Evolutionary conservation across 108 stramenopile genomes (phyloP).

Genomic region (Licmophora abbreviata): DNA sequence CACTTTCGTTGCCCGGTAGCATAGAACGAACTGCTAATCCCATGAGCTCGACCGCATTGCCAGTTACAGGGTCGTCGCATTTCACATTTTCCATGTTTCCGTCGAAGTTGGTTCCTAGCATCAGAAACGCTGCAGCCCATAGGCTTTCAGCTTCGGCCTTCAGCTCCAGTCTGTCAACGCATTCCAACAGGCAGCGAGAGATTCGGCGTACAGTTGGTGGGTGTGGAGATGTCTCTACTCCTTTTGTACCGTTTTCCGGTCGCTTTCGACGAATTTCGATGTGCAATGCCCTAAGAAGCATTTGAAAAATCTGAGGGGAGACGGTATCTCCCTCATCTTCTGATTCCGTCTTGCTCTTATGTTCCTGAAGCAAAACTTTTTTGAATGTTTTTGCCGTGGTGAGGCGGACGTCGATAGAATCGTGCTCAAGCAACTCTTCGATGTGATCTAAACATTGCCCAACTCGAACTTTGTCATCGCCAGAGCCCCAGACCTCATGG

Average conservation of each 20-base stretch:
- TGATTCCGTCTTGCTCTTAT: too few species aligned
- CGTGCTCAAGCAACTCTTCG: conserved; percentile 8
- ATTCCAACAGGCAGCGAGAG: conserved; percentile 44
- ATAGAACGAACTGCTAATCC: conserved; percentile 7
- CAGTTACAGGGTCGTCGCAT: conserved; percentile 6
- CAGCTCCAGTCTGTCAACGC: conserved; percentile 7
- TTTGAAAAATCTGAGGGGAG: neutral
- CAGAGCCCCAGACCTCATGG: neutral
- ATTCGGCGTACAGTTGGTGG: conserved; percentile 44
- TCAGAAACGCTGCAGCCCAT: neutral
- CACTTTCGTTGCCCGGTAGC: neutral
- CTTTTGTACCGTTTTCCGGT: neutral
- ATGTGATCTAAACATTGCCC: neutral
- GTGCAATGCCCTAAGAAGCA: conserved; percentile 4
- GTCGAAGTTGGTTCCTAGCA: neutral
- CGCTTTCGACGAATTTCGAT: conserved; percentile 2
- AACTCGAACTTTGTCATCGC: neutral
- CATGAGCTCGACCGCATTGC: conserved; percentile 38
- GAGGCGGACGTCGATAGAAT: conserved; percentile 25
- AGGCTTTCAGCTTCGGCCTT: neutral
- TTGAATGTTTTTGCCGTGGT: conserved; percentile 41
- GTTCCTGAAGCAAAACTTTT: conserved; percentile 30
- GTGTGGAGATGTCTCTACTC: conserved; percentile 12
- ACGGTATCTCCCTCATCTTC: neutral
- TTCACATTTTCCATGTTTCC: conserved; percentile 1